Evolutionary conservation across 2,329 filamentous ascomycete genomes (phyloP).

Genomic region (Diplodia intermedia): DNA sequence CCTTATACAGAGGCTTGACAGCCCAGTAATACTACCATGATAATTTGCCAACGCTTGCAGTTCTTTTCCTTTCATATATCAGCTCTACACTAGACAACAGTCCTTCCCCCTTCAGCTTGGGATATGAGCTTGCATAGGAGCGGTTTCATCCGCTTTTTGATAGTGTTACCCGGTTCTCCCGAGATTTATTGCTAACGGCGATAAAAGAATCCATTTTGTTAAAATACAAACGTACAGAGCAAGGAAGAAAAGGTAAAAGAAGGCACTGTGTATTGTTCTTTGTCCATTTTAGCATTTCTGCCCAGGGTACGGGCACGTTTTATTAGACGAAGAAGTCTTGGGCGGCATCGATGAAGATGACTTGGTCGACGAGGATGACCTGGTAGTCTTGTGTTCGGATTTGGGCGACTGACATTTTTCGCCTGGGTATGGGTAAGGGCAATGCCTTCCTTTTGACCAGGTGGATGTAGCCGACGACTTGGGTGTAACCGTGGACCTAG

Average conservation of each 20-base stretch:
- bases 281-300: not conserved
- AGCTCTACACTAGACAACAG: too few relatives aligned
- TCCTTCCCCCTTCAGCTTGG: too few relatives aligned
- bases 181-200: too few relatives aligned
- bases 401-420: constrained; percentile 10
- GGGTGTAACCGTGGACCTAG: not conserved
- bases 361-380: not conserved
- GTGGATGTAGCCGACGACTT: constrained; percentile 3
- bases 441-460: constrained; percentile 23
- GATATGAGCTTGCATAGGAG: too few relatives aligned
- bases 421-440: constrained; percentile 24
- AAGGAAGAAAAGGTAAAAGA: not conserved
- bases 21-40: too few relatives aligned
- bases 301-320: constrained; percentile 9
- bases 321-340: not conserved
- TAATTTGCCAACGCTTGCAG: too few relatives aligned
- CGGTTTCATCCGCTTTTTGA: too few relatives aligned
- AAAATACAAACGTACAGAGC: too few relatives aligned
- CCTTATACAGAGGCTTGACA: too few relatives aligned
- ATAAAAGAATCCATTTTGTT: too few relatives aligned
- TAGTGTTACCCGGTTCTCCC: too few relatives aligned
- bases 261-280: not conserved
- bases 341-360: not conserved
- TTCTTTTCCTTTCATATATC: too few relatives aligned
- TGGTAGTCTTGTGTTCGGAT: not conserved